Conservation (phyloP, 805 yeast genomes). For the Komagataella kurtzmanii region DNA sequence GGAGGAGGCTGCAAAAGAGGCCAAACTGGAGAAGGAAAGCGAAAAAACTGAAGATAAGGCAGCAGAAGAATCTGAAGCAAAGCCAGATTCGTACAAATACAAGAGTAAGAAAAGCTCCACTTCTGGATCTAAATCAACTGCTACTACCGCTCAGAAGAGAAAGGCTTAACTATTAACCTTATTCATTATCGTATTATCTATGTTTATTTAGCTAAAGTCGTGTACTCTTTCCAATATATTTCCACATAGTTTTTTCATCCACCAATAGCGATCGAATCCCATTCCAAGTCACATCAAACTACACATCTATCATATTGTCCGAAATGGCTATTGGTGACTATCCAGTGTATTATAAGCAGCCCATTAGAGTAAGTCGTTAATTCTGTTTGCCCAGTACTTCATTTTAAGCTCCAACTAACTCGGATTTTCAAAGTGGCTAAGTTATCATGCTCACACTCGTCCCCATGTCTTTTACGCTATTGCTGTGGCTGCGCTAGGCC, state of each 20-base stretch:
- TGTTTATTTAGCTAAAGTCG: neutral
- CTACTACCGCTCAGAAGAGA: neutral
- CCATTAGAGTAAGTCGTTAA: conserved; percentile 39
- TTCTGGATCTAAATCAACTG: neutral
- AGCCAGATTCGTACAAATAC: neutral
- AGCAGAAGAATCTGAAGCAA: neutral
- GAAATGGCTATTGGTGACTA: conserved; percentile 12
- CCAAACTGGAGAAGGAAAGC: neutral
- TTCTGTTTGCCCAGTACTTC: neutral
- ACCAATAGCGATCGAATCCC: neutral
- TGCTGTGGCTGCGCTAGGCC: conserved; percentile 53
- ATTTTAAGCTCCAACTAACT: neutral
- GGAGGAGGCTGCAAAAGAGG: conserved; percentile 7
- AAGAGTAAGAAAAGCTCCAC: neutral
- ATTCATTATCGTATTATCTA: neutral
- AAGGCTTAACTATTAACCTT: neutral
- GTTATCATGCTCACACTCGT: conserved; percentile 63
- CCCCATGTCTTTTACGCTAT: conserved; percentile 64
- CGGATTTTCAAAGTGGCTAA: conserved; percentile 36
- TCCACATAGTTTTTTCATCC: neutral
- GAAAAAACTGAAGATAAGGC: neutral
- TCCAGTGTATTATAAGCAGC: conserved; percentile 49
- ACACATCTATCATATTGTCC: neutral
- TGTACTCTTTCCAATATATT: neutral
- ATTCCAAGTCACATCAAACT: neutral